These are phyloP conservation scores for Chaetomium sp. DNA, from an alignment of 2,329 filamentous ascomycete genomes.

Conservation along the genomic window DNA sequence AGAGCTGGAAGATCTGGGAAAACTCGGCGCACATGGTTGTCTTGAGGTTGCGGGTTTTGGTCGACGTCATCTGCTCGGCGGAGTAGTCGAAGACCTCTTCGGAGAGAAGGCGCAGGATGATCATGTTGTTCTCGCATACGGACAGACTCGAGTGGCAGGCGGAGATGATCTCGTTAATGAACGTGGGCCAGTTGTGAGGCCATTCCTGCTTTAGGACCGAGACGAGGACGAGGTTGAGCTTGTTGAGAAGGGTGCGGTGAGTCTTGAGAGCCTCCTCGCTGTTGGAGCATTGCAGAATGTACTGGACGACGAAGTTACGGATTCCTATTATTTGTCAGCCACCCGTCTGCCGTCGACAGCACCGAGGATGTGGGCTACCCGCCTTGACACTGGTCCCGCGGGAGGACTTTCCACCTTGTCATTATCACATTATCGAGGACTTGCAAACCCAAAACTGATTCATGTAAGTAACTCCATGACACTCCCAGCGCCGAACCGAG, in stretches of 20 bases:
- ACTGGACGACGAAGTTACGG: slow-evolving; percentile 97
- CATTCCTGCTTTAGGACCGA: slow-evolving; percentile 99
- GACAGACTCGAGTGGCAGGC: slow-evolving; percentile 94
- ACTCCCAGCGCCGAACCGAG: background rate
- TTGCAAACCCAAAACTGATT: slow-evolving; percentile 83
- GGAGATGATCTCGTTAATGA: slow-evolving; percentile 99
- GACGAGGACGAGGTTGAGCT: slow-evolving; percentile 95
- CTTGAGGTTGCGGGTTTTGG: slow-evolving; percentile 94
- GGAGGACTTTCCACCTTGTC: slow-evolving; percentile 98
- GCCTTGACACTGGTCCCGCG: slow-evolving; percentile 94
- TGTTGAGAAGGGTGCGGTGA: slow-evolving; percentile 91
- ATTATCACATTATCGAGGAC: slow-evolving; percentile 98
- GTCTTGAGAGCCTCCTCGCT: slow-evolving; percentile 83
- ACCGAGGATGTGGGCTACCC: slow-evolving; percentile 35
- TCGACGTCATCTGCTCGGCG: slow-evolving; percentile 98
- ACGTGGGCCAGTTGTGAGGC: slow-evolving; percentile 99
- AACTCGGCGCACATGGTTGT: slow-evolving; percentile 99
- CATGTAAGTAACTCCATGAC: slow-evolving; percentile 35
- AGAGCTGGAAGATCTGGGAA: slow-evolving; percentile 96
- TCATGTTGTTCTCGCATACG: slow-evolving; percentile 99
- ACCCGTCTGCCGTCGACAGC: background rate
- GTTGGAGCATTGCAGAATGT: slow-evolving; percentile 91
- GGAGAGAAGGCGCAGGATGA: slow-evolving; percentile 89
- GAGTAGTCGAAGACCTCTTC: slow-evolving; percentile 99
- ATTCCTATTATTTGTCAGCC: slow-evolving; percentile 65